Base-by-base conservation (phyloP, 805 yeast species). In the Saccharomycopsis fermentans region DNA sequence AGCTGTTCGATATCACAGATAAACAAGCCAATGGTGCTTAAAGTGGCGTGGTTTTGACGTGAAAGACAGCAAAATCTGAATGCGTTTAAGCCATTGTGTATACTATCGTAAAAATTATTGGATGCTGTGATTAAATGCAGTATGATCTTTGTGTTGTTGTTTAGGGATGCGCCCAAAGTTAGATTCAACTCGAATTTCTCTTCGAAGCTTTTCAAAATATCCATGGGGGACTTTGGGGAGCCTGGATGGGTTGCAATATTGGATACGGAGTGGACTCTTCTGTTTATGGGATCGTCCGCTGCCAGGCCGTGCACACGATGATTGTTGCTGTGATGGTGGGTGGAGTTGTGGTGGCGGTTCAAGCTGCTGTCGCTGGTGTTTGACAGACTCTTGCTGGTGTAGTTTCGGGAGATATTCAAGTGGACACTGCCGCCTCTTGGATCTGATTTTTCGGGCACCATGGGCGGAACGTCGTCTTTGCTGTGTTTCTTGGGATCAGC, bases 1-100 rank as follows among this genome's bases (percentile, higher is more conserved):
- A 59, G 26, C 34, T 57, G 58, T 34, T 59, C 62, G 37, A 59
- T 43, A 34, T 59, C 62, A 36, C 62, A 59, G 4, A 59, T 27
- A 37, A 59, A 27, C n/a, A 59, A 43, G 3, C 59, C 62, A 40
- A 57, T 47, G 8, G 47, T 48, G 21, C 55, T 55, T 11, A 59
- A 17, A 11, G 58, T 54, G 26, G 58, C 55, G 34, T 59, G 62
- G 19, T 59, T 57, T 27, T 57, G 62, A 14, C 59, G 54, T 5
- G 57, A 52, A 14, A 59, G 43, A 55, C 62, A 59, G 39, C 48
- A 55, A n/a, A 51, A 19, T 35, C 47, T 57, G 54, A 50, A 59
- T 11, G 39, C 53, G n/a, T 24, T 51, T 34, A 59, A 17, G 26
- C 52, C 40, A 8, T 27, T 52, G n/a, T 57, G 58, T 21, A 54